phyloP scores from a whole-genome alignment of 495 filamentous ascomycete species.

The Amphirosellinia nigrospora region DNA sequence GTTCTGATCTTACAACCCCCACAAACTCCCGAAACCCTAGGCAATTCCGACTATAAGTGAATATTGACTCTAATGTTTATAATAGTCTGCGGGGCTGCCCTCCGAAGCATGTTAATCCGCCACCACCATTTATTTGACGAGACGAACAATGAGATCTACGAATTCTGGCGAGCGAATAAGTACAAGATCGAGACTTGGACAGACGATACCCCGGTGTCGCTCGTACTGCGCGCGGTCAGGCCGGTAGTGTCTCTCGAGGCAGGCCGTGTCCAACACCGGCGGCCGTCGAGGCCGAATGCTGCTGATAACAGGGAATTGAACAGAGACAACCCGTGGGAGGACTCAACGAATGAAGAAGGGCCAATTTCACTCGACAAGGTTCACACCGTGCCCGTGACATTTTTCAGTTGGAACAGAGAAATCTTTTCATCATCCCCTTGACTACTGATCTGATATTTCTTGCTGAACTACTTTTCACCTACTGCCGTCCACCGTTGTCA shows the following conservation, averaged over 20 bases:
- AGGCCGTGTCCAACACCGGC: background rate
- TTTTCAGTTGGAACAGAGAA: background rate
- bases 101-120: background rate
- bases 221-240: background rate
- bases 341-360: background rate
- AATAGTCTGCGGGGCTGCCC: background rate
- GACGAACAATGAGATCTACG: background rate
- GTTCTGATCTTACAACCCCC: too few species aligned
- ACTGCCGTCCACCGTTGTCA: background rate
- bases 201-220: background rate
- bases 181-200: background rate
- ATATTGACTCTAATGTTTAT: too few species aligned
- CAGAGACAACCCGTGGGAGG: background rate
- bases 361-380: background rate
- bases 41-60: too few species aligned
- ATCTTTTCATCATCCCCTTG: background rate
- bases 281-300: background rate
- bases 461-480: background rate
- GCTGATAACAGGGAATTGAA: background rate
- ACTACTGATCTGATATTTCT: background rate
- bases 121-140: background rate
- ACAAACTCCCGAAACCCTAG: too few species aligned
- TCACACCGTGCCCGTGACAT: background rate
- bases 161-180: background rate
- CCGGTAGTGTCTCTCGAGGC: background rate